These are phyloP conservation scores for Inga leiocalycina DNA, from an alignment of 306 rosid species.

Conservation along the genomic window DNA sequence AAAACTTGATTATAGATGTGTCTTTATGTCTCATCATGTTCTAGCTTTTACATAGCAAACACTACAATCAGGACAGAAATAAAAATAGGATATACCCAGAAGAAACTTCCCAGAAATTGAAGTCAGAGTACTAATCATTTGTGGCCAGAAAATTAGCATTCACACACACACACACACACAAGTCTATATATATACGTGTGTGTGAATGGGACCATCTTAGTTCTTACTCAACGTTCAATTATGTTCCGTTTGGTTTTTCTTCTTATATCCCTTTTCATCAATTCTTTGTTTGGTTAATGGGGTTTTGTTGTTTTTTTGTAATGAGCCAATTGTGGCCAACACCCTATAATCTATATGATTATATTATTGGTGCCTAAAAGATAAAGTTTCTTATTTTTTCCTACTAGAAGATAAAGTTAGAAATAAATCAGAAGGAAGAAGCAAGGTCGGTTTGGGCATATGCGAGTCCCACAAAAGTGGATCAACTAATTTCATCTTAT, in stretches of 20 bases:
- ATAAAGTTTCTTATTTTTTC: background rate
- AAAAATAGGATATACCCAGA: background rate
- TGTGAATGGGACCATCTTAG: background rate
- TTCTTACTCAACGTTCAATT: constrained; percentile 28
- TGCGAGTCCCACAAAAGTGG: no score
- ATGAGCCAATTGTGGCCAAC: background rate
- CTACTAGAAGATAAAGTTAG: no score
- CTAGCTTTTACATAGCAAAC: constrained; percentile 7
- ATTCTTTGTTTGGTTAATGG: constrained; percentile 5
- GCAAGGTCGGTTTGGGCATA: no score
- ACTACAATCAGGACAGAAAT: constrained; percentile 26
- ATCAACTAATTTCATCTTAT: no score
- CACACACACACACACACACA: no score
- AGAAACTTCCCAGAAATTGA: constrained; percentile 45
- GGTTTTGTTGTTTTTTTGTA: background rate
- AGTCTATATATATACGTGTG: no score
- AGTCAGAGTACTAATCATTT: constrained; percentile 40
- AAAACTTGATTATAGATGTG: constrained; percentile 10
- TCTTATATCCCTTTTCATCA: background rate
- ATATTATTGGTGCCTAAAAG: background rate
- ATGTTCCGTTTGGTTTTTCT: background rate
- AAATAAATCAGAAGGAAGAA: no score
- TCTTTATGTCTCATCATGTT: constrained; percentile 38
- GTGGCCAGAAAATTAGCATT: constrained; percentile 13
- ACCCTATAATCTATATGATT: background rate